Evolutionary conservation across 352 stramenopile species (phyloP), one percentile per base, ranked within the genome.

Genomic region (Peronospora belbahrii): DNA sequence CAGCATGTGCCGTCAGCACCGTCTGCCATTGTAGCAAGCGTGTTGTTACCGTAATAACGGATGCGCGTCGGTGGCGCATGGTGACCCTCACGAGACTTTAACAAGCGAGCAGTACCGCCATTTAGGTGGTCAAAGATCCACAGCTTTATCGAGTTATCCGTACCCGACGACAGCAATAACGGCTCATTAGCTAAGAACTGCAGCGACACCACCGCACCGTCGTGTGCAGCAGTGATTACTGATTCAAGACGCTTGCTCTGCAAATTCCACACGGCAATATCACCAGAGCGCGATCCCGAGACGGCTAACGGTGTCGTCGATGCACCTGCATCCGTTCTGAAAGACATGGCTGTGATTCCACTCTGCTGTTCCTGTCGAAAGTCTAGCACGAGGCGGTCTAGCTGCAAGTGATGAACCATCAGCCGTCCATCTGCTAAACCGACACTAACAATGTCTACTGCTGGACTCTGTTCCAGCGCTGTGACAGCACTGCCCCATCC

Each of bases 51-150:
- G 37, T 96, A 96, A 75, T 95, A 97, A 5, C 82, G 82, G 48
- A 96, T 92, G 11, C 67, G 70, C 18, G 74, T 89, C 6, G 86
- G 84, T 8, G 88, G 86, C 9, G 79, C 83, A 39, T 65, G 74
- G 62, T 97, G 88, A 25, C 85, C 87, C 28, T 93, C 69, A 14
- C 87, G 76, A 14, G 71, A 94, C 61, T 93, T 93, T 24, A 97
- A 75, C n/a, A 97, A 60, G 13, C 88, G 83, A 17, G 85, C 80
- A 6, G 65, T 81, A 18, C 73, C 64, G 18, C 72, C 73, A 28
- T 95, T 85, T 6, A 92, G 50, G 20, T 87, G 65, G 64, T 97
- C 91, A 27, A 97, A 97, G 38, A 97, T 94, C 90, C 88, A 97
- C 56, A 96, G 69, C 52, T 95, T 95, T 48, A 97, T 77, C 18